phyloP scores from a whole-genome alignment of 2,329 filamentous ascomycete species.

The Teratosphaeria zuluensis region DNA sequence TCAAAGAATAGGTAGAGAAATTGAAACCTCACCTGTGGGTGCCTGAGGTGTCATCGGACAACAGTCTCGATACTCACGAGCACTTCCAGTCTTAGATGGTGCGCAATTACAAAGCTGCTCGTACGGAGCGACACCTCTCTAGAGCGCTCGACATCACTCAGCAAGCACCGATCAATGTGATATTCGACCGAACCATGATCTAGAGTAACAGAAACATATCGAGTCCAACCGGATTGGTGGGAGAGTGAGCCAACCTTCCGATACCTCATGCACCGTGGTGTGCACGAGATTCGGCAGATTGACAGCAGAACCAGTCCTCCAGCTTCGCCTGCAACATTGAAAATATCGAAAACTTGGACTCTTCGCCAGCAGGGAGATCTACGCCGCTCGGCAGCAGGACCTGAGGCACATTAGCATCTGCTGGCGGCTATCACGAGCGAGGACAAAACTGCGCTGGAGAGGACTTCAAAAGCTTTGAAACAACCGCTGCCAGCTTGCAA shows the following conservation, averaged over 20 bases:
- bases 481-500: neutral
- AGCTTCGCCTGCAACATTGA: neutral
- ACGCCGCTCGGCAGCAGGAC: neutral
- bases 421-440: neutral
- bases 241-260: neutral
- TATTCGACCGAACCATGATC: neutral
- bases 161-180: neutral
- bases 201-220: neutral
- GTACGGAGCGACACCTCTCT: neutral
- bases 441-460: neutral
- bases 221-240: neutral
- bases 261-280: neutral
- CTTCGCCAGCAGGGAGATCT: neutral
- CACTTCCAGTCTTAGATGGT: neutral
- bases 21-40: too few species aligned
- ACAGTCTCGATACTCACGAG: neutral
- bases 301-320: neutral
- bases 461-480: neutral
- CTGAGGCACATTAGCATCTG: neutral
- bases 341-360: neutral
- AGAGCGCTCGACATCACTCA: neutral
- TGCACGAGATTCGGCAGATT: neutral
- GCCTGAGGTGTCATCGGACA: too few species aligned
- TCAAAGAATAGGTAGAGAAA: too few species aligned
- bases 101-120: neutral